Base-by-base conservation (phyloP, 352 stramenopile genomes). In the Phytophthora hybrid region DNA sequence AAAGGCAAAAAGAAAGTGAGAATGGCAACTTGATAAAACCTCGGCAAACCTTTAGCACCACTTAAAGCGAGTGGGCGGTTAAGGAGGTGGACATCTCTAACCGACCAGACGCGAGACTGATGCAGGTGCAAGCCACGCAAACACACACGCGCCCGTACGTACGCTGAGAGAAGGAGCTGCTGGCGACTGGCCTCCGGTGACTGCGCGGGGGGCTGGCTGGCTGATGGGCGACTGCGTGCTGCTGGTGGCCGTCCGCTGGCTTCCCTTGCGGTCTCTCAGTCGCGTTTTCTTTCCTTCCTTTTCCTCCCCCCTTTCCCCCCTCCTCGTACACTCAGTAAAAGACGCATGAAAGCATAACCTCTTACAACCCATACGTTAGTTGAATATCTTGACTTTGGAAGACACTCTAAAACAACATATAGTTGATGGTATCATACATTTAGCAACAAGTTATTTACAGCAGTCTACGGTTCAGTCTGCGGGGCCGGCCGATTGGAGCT, bases 251-350 rank as follows among this genome's bases (percentile, higher is more conserved):
- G 69, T 74, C 60, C 69, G 69, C 67, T 73, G 53, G 51, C 34
- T 69, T 64, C 51, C 51, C 61, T 55, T 39, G 54, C 64, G 62
- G 37, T 46, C 37, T 74, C 69, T 77, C 69, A 69, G 67, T 74
- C 59, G 74, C 65, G 64, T 78, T 73, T 78, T 81, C 51, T 66
- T 78, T 46, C 65, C 63, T 46, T 76, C 62, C 52, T 75, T 73
- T 78, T 69, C 66, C 66, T 70, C 59, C 71, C 65, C 66, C 63
- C 47, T 69, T 71, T 8, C 37, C 13, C 26, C 37, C 37, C 37
- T 46, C 37, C 37, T 18, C 37, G 37, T 16, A 46, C 37, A 46
- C 37, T 16, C 13, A 46, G 37, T 46, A 2, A n/a, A 46, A 9
- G 14, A 2, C 37, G 7, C 16, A 46, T 46, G 7, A 46, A 5